These are phyloP conservation scores for Xylariales sp. DNA, from an alignment of 2,329 filamentous ascomycete species.

Conservation along the genomic window DNA sequence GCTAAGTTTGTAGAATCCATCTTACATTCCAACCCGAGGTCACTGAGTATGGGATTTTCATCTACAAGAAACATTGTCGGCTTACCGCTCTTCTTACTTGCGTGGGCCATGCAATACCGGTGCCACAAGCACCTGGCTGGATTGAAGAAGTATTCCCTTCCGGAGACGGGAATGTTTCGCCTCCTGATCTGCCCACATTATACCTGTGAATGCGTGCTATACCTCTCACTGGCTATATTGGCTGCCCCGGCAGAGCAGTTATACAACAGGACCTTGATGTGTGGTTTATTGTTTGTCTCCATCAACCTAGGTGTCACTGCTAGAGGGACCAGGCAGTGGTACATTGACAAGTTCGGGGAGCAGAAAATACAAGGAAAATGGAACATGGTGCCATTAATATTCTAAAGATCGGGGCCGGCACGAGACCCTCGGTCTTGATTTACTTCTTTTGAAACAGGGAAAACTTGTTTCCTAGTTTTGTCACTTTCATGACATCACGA, in stretches of 20 bases:
- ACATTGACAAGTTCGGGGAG: slow-evolving; percentile 67
- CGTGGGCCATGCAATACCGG: slow-evolving; percentile 69
- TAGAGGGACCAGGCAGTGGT: slow-evolving; percentile 73
- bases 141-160: slow-evolving; percentile 79
- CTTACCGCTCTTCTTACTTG: slow-evolving; percentile 61
- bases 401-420: slow-evolving; percentile 29
- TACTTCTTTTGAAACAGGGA: slow-evolving; percentile 42
- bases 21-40: slow-evolving; percentile 15
- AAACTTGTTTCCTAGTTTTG: slow-evolving; percentile 66
- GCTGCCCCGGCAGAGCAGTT: slow-evolving; percentile 63
- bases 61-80: slow-evolving; percentile 49
- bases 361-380: slow-evolving; percentile 59
- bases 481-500: slow-evolving; percentile 81
- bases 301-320: slow-evolving; percentile 83
- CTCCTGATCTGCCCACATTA: slow-evolving; percentile 84
- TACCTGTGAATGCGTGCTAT: slow-evolving; percentile 80
- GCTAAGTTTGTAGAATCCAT: slow-evolving; percentile 25
- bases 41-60: slow-evolving; percentile 22
- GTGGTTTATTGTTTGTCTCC: slow-evolving; percentile 67
- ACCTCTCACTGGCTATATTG: slow-evolving; percentile 70
- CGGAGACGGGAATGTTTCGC: slow-evolving; percentile 66
- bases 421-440: slow-evolving; percentile 10
- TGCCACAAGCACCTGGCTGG: slow-evolving; percentile 67
- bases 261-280: slow-evolving; percentile 70
- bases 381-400: slow-evolving; percentile 73